Evolutionary conservation across 1,284 basidiomycete species (phyloP), one percentile per base, ranked within the genome.

Genomic region (Flammula alnicola): DNA sequence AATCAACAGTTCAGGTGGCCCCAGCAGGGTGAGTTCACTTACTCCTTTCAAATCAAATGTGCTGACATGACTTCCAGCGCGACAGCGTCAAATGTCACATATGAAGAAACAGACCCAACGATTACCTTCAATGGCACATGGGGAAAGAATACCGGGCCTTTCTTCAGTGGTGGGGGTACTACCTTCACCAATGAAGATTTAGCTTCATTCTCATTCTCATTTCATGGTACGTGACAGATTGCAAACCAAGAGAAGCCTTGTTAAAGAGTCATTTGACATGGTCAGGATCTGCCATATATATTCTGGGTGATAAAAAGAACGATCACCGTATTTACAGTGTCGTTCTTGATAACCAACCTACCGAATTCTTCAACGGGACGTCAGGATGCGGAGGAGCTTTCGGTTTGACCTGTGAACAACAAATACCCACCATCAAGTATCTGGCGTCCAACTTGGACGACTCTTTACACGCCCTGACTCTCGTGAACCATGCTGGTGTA

Each of bases 271-370:
- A n/a, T n/a, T n/a, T n/a, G n/a, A n/a, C n/a, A n/a, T n/a, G n/a
- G n/a, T n/a, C 50, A 75, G 72, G 69, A 22, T 72, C 71, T n/a
- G 69, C 72, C 1, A 60, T 76, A 19, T 74, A 73, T 46, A 61
- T 75, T 12, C 66, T 75, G 22, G 73, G 74, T 1, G 74, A 76
- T 63, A 75, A 74, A 58, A 73, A 72, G 57, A 74, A 76, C 47
- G 71, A 75, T 51, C 73, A 76, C 48, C 65, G 74, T 1, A 53
- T 69, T 2, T 76, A 73, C 56, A 65, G 58, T 17, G 68, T 73
- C 20, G 55, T 56, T 3, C 62, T 76, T 4, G 72, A 75, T 54
- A 57, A 60, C 33, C 54, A 55, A 2, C 55, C 67, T 11, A 49
- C 65, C 10, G 56, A 69, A 44, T 54, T 64, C 3, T 69, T 63